These are phyloP conservation scores for Rhododendron molle DNA, from an alignment of 148 eudicot genomes.

Conservation along the genomic window DNA sequence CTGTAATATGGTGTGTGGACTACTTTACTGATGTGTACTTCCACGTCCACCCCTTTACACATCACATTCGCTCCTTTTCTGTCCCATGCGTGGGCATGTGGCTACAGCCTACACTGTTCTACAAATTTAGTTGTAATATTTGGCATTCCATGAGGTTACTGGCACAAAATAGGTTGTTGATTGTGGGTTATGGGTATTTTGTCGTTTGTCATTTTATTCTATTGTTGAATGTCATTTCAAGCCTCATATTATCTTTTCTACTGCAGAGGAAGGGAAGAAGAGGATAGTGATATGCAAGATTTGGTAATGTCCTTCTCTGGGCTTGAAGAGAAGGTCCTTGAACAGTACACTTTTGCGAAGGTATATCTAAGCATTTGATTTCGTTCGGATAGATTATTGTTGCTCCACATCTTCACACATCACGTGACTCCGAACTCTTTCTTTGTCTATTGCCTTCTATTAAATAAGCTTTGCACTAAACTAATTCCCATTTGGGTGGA, in stretches of 20 bases:
- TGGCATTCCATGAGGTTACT: neutral
- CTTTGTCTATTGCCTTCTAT: neutral
- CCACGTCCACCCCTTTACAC: neutral
- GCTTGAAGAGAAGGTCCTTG: constrained; percentile 91
- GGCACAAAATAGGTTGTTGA: neutral
- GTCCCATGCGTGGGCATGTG: neutral
- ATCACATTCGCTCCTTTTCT: neutral
- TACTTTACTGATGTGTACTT: neutral
- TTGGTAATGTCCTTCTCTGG: constrained; percentile 72
- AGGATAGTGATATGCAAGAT: constrained; percentile 71
- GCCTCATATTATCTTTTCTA: neutral
- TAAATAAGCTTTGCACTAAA: neutral
- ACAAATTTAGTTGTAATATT: neutral
- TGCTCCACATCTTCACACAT: neutral
- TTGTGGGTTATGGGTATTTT: neutral
- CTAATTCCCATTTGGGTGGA: neutral
- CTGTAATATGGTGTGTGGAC: neutral
- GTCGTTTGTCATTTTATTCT: neutral
- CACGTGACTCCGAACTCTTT: neutral
- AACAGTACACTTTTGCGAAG: constrained; percentile 83
- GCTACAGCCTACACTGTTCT: neutral
- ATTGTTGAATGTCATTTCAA: neutral
- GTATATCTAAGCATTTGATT: constrained; percentile 27
- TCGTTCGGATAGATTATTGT: neutral
- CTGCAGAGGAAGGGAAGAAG: constrained; percentile 69